Evolutionary conservation across 306 rosid genomes (phyloP).

Genomic region (Medicago lupulina): DNA sequence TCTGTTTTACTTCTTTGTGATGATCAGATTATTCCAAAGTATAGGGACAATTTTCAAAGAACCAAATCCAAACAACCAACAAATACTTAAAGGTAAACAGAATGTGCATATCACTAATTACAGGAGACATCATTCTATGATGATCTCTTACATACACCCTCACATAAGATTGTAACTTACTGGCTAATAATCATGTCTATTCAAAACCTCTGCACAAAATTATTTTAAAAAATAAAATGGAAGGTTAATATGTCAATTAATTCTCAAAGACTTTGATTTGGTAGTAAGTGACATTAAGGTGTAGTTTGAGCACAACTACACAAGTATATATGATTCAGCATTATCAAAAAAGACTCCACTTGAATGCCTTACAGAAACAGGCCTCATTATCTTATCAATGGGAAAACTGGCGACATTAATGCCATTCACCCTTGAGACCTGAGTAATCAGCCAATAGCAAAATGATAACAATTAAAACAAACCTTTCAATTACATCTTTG

Average conservation of each 20-base stretch:
- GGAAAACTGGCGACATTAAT: constrained; percentile 14
- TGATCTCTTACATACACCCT: constrained; percentile 17
- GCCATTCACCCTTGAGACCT: constrained; percentile 31
- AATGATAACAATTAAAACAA: constrained; percentile 25
- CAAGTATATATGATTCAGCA: constrained; percentile 13
- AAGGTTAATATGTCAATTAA: constrained; percentile 10
- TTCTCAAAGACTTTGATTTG: constrained; percentile 15
- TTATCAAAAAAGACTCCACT: neutral
- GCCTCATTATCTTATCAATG: constrained; percentile 28
- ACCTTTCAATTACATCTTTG: constrained; percentile 69
- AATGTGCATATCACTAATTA: constrained; percentile 20
- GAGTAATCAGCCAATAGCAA: constrained; percentile 19
- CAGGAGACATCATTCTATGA: neutral
- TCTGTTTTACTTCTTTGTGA: constrained; percentile 20
- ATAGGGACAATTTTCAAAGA: constrained; percentile 19
- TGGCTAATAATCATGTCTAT: constrained; percentile 26
- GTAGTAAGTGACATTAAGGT: constrained; percentile 11
- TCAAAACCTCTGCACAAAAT: neutral
- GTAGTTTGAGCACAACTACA: constrained; percentile 19
- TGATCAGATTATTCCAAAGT: constrained; percentile 26
- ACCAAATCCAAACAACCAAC: constrained; percentile 33
- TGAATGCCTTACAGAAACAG: constrained; percentile 20
- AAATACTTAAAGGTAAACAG: constrained; percentile 10
- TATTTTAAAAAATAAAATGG: constrained; percentile 13
- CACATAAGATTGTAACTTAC: constrained; percentile 33